These are phyloP conservation scores for Pezizomycotina sp. DNA, from an alignment of 2,329 filamentous ascomycete genomes.

Conservation along the genomic window DNA sequence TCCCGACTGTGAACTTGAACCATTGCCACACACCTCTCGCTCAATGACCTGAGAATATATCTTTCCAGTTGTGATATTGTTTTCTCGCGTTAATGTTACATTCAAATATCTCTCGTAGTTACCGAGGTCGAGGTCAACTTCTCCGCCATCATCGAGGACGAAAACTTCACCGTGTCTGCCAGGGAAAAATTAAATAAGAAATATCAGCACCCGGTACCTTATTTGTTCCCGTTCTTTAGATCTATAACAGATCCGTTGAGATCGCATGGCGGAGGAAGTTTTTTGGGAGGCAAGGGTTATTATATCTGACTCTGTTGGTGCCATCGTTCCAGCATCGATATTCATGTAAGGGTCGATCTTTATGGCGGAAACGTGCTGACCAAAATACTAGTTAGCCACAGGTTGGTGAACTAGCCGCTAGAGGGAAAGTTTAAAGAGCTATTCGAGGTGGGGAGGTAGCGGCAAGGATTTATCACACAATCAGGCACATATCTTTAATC, in stretches of 20 bases:
- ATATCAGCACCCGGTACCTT: background rate
- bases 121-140: constrained; percentile 57
- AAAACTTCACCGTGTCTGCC: constrained; percentile 71
- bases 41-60: constrained; percentile 83
- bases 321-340: constrained; percentile 58
- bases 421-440: constrained; percentile 5
- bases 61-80: constrained; percentile 96
- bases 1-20: constrained; percentile 6
- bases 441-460: constrained; percentile 1
- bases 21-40: constrained; percentile 34
- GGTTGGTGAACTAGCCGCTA: constrained; percentile 8
- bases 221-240: background rate
- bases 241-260: too few species aligned
- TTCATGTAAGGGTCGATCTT: constrained; percentile 62
- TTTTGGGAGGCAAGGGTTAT: constrained; percentile 2
- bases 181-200: constrained; percentile 10
- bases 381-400: constrained; percentile 23
- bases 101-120: constrained; percentile 71
- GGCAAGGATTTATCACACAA: too few species aligned
- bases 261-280: background rate
- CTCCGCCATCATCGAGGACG: constrained; percentile 68
- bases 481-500: constrained; percentile 54
- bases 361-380: constrained; percentile 44
- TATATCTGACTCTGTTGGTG: constrained; percentile 41
- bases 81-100: constrained; percentile 64